Percentiles rank a stretch among this genome's conserved stretches.
Evolutionary conservation across 1,284 basidiomycete genomes (phyloP).

Genomic region (Wallemia mellicola): DNA sequence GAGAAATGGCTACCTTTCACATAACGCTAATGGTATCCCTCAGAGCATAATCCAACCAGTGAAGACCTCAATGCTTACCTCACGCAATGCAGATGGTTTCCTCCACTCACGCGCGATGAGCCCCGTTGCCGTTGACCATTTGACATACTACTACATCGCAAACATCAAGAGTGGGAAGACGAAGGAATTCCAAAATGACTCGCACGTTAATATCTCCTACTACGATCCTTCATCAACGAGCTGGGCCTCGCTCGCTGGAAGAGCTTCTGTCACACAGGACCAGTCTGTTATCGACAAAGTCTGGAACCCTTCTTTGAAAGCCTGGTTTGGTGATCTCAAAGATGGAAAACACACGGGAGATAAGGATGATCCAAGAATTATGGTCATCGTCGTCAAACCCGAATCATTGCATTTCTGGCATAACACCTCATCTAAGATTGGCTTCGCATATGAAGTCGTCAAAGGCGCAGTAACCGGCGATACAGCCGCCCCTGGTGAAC

Average conservation of each 20-base stretch:
- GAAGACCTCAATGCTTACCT: conserved; percentile 48
- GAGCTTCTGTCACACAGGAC: conserved; percentile 34
- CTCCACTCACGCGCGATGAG: conserved; percentile 61
- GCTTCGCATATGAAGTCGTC: conserved; percentile 24
- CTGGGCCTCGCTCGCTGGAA: conserved; percentile 61
- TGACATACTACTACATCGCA: conserved; percentile 34
- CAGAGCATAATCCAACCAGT: conserved; percentile 24
- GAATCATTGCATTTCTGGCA: conserved; percentile 44
- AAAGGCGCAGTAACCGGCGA: conserved; percentile 26
- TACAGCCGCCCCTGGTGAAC: conserved; percentile 28
- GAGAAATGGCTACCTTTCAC: neutral
- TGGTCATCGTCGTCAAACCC: conserved; percentile 48
- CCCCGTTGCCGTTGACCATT: conserved; percentile 22
- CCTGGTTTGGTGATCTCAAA: conserved; percentile 62
- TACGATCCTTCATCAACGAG: conserved; percentile 37
- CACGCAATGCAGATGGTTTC: conserved; percentile 36
- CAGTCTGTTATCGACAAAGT: conserved; percentile 33
- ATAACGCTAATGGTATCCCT: conserved; percentile 9
- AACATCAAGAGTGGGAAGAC: conserved; percentile 47
- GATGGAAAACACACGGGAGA: conserved; percentile 66
- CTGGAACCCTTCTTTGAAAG: conserved; percentile 31
- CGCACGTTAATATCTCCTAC: conserved; percentile 50
- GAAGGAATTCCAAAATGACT: conserved; percentile 16
- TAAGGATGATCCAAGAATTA: conserved; percentile 45
- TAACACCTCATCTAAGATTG: conserved; percentile 21